phyloP scores from a whole-genome alignment of 768 basidiomycete species.

The Pisolithus marmoratus region DNA sequence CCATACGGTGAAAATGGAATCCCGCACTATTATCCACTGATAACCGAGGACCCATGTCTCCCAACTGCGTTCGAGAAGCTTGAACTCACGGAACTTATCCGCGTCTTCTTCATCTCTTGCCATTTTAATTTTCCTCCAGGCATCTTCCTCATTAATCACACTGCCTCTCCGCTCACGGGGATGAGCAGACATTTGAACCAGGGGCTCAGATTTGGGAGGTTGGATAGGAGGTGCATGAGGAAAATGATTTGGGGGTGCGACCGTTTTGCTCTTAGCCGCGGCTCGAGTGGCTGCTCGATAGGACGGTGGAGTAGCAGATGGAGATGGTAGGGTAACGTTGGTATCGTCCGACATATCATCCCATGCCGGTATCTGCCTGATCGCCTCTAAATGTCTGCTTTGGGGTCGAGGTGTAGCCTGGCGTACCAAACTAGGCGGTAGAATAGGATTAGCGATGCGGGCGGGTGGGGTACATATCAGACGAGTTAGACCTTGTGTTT shows the following conservation, averaged over 20 bases:
- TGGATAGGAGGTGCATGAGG: conserved; percentile 24
- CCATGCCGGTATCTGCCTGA: conserved; percentile 23
- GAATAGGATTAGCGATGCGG: conserved; percentile 18
- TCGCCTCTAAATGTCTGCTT: conserved; percentile 6
- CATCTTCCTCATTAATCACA: conserved; percentile 63
- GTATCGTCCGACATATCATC: conserved; percentile 35
- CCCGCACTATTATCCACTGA: conserved; percentile 68
- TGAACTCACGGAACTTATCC: conserved; percentile 58
- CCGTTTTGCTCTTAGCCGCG: conserved; percentile 11
- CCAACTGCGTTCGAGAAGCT: conserved; percentile 65
- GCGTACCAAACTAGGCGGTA: conserved; percentile 23
- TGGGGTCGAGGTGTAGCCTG: conserved; percentile 26
- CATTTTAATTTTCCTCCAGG: conserved; percentile 73
- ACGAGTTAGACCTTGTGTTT: conserved; percentile 9
- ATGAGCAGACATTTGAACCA: conserved; percentile 13
- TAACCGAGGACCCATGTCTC: conserved; percentile 69
- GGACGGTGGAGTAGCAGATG: conserved; percentile 43
- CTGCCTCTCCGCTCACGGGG: conserved; percentile 40
- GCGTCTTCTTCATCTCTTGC: conserved; percentile 67
- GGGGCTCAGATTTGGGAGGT: conserved; percentile 19
- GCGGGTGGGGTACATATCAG: conserved; percentile 4
- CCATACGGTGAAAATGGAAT: conserved; percentile 11
- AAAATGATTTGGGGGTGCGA: conserved; percentile 9
- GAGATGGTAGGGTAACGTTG: conserved; percentile 24
- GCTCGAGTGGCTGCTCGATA: conserved; percentile 40